A percentile compares a stretch with the other conserved stretches of the same genome.
Conservation (phyloP, 805 yeast species). For the Wickerhamomyces silvicola region DNA sequence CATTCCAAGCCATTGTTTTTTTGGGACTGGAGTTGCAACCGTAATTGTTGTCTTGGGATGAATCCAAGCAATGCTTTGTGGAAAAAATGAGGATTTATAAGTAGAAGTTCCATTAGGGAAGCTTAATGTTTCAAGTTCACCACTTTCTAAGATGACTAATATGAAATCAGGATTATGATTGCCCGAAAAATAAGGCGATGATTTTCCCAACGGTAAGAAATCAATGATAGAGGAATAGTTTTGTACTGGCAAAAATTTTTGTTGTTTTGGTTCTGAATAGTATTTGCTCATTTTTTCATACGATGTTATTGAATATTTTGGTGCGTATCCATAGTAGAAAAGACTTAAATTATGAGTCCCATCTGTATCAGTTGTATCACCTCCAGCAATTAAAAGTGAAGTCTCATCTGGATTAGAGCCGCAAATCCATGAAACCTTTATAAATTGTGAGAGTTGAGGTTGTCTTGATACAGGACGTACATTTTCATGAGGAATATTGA, state of each 20-base stretch:
- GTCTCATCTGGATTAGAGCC: constrained; percentile 77
- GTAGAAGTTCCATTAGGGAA: constrained; percentile 50
- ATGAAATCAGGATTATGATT: constrained; percentile 68
- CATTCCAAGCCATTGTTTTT: constrained; percentile 76
- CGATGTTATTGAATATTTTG: constrained; percentile 73
- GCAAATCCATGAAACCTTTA: constrained; percentile 70
- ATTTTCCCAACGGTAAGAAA: constrained; percentile 47
- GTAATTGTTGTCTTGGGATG: constrained; percentile 64
- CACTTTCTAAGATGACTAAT: constrained; percentile 52
- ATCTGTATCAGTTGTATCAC: constrained; percentile 39
- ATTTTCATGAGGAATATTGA: constrained; percentile 42
- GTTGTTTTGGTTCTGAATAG: constrained; percentile 55
- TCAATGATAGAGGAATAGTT: constrained; percentile 36
- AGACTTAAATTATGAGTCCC: constrained; percentile 42
- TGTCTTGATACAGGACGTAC: constrained; percentile 14
- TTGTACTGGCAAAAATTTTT: constrained; percentile 49
- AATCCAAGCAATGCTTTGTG: constrained; percentile 74
- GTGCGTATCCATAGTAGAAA: constrained; percentile 74
- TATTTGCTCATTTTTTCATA: constrained; percentile 77
- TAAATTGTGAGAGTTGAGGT: constrained; percentile 32
- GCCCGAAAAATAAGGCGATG: constrained; percentile 76
- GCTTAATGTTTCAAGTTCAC: constrained; percentile 56
- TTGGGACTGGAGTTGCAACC: constrained; percentile 48
- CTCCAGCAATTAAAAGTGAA: constrained; percentile 63
- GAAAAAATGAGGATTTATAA: constrained; percentile 55